Evolutionary conservation across 495 filamentous ascomycete genomes (phyloP).

Genomic region (Hypoxylon trugodes): DNA sequence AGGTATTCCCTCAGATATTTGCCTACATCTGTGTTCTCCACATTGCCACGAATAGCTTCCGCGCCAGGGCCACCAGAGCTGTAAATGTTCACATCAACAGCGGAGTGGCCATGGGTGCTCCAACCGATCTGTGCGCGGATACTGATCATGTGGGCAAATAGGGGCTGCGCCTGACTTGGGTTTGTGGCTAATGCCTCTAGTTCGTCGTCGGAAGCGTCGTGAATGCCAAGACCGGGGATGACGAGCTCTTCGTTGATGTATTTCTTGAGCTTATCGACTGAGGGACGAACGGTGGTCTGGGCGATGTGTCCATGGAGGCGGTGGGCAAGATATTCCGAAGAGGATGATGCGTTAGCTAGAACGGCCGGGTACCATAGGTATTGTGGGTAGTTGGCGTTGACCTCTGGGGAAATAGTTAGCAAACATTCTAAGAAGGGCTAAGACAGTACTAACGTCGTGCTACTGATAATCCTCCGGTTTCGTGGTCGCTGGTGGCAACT

Average conservation of each 20-base stretch:
- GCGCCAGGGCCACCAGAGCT: slow-evolving; percentile 63
- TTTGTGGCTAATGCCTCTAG: slow-evolving; percentile 68
- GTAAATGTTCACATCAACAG: slow-evolving; percentile 93
- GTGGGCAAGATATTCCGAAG: slow-evolving; percentile 70
- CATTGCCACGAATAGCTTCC: slow-evolving; percentile 74
- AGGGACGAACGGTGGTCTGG: slow-evolving; percentile 35
- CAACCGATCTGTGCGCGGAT: slow-evolving; percentile 89
- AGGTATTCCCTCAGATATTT: slow-evolving; percentile 81
- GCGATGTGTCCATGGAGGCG: slow-evolving; percentile 67
- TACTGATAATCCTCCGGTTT: slow-evolving; percentile 86
- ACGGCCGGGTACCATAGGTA: slow-evolving; percentile 89
- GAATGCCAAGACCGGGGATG: slow-evolving; percentile 73
- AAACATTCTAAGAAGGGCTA: background rate
- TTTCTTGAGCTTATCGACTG: slow-evolving; percentile 52
- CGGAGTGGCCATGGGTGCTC: slow-evolving; percentile 89
- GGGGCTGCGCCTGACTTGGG: slow-evolving; percentile 58
- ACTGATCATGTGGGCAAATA: slow-evolving; percentile 87
- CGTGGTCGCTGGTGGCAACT: slow-evolving; percentile 91
- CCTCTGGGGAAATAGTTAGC: slow-evolving; percentile 42
- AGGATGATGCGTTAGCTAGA: slow-evolving; percentile 82
- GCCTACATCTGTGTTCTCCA: slow-evolving; percentile 95
- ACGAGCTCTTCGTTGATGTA: slow-evolving; percentile 72
- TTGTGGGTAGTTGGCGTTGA: slow-evolving; percentile 51
- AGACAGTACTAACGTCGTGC: slow-evolving; percentile 69
- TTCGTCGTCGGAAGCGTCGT: slow-evolving; percentile 76